phyloP scores from a whole-genome alignment of 73 alveolate species.

The Breviolum minutum region DNA sequence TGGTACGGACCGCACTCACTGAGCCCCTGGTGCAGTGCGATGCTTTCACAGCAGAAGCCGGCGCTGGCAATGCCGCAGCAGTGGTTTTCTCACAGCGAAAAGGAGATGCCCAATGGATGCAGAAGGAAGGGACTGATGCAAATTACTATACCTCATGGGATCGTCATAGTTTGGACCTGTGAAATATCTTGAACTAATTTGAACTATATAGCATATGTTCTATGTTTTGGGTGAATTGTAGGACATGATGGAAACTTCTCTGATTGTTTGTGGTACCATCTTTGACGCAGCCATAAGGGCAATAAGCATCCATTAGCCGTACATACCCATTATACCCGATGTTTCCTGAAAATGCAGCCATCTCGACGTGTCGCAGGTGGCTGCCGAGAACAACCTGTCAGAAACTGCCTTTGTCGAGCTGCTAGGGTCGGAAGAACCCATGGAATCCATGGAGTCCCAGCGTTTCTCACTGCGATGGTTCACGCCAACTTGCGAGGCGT shows the following conservation, averaged over 20 bases:
- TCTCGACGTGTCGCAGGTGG: conserved; percentile 32
- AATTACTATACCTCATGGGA: neutral
- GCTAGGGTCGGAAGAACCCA: neutral
- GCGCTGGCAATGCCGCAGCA: conserved; percentile 69
- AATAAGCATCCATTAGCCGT: neutral
- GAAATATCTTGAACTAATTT: neutral
- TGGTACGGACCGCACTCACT: conserved; percentile 10
- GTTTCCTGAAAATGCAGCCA: neutral
- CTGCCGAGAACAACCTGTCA: conserved; percentile 66
- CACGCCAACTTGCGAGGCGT: conserved; percentile 61
- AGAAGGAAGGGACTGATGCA: neutral
- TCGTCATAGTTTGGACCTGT: neutral
- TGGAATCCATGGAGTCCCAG: neutral
- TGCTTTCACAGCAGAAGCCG: conserved; percentile 36
- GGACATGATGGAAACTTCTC: neutral
- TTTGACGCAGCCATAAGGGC: too few species aligned
- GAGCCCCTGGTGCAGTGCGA: conserved; percentile 78
- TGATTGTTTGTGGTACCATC: too few species aligned
- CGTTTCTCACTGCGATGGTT: conserved; percentile 82
- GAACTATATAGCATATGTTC: neutral
- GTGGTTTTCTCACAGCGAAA: conserved; percentile 70
- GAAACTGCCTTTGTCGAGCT: conserved; percentile 85
- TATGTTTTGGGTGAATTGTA: neutral
- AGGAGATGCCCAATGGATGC: conserved; percentile 76
- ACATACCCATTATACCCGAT: neutral